phyloP scores from a whole-genome alignment of 140 eudicot genomes.

The Oenanthe javanica region DNA sequence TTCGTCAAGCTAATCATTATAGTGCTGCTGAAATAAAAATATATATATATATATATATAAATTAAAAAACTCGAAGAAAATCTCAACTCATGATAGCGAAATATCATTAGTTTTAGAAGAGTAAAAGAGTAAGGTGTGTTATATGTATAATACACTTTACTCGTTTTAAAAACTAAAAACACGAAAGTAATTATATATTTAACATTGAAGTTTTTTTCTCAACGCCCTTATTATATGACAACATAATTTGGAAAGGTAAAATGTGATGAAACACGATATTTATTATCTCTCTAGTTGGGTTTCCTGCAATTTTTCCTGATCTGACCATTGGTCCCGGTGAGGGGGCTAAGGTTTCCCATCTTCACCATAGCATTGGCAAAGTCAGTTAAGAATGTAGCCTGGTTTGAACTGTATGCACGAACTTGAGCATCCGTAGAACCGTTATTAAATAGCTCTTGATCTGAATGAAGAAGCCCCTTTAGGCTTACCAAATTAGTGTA shows the following conservation, averaged over 20 bases:
- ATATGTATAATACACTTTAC: too few relatives aligned
- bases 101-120: too few relatives aligned
- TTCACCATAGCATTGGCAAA: conserved; percentile 67
- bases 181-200: neutral
- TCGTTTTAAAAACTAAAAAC: too few relatives aligned
- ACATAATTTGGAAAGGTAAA: neutral
- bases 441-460: conserved; percentile 58
- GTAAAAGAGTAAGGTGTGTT: too few relatives aligned
- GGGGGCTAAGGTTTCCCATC: conserved; percentile 78
- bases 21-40: too few relatives aligned
- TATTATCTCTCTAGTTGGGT: conserved; percentile 22
- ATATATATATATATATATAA: too few relatives aligned
- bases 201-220: neutral
- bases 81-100: too few relatives aligned
- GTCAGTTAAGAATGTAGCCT: conserved; percentile 46
- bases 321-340: conserved; percentile 65
- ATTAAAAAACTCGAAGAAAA: too few relatives aligned
- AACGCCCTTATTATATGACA: neutral
- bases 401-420: conserved; percentile 30
- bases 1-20: too few relatives aligned
- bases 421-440: conserved; percentile 76
- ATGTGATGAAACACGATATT: neutral
- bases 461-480: conserved; percentile 71
- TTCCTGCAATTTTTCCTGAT: conserved; percentile 62
- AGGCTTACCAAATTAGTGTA: conserved; percentile 32